Evolutionary conservation across 140 eudicot genomes (phyloP).

Genomic region (Cichorium intybus): DNA sequence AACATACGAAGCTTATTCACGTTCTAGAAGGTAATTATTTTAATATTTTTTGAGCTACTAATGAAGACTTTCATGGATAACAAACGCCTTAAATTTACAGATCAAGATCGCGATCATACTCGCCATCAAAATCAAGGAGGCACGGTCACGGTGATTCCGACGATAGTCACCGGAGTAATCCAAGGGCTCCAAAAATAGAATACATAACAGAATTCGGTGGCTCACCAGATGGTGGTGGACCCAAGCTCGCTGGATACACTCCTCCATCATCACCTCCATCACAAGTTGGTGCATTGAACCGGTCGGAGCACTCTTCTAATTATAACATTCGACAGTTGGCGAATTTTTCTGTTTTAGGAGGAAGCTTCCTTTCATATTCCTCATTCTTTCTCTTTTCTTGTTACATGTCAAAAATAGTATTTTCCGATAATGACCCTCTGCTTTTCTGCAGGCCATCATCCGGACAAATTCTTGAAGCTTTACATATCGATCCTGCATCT

Average conservation of each 20-base stretch:
- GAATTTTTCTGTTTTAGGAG: conserved; percentile 21
- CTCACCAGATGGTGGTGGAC: conserved; percentile 58
- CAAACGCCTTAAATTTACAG: conserved; percentile 28
- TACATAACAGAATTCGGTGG: conserved; percentile 96
- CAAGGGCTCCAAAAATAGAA: conserved; percentile 88
- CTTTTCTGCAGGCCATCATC: conserved; percentile 81
- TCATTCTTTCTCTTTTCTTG: conserved; percentile 25
- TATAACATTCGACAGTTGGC: conserved; percentile 55
- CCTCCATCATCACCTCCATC: conserved; percentile 94
- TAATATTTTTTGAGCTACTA: background rate
- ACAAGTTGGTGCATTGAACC: conserved; percentile 69
- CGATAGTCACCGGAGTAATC: conserved; percentile 69
- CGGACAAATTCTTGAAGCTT: conserved; percentile 92
- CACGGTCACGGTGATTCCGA: conserved; percentile 64
- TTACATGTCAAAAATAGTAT: conserved; percentile 5
- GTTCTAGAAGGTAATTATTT: conserved; percentile 64
- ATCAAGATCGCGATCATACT: conserved; percentile 78
- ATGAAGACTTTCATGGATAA: background rate
- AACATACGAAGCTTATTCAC: conserved; percentile 94
- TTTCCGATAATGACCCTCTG: conserved; percentile 40
- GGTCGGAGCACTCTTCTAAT: conserved; percentile 99
- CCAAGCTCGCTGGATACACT: conserved; percentile 77
- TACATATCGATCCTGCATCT: conserved; percentile 96
- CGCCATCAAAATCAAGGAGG: conserved; percentile 87
- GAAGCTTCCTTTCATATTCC: conserved; percentile 34